Evolutionary conservation across 306 rosid species (phyloP).

Genomic region (Castanea crenata): DNA sequence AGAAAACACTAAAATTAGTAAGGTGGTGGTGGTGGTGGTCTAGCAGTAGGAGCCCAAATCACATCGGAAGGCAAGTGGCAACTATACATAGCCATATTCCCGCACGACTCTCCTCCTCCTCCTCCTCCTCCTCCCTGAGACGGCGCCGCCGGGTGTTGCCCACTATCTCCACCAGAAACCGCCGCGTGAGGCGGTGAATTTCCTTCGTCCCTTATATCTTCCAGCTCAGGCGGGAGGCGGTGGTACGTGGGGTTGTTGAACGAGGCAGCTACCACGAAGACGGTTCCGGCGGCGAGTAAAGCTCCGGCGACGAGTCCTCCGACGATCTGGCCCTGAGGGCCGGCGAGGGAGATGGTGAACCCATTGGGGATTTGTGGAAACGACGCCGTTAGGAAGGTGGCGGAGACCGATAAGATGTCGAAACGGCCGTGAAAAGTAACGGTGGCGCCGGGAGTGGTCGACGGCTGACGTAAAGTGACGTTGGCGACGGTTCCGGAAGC

Average conservation of each 20-base stretch:
- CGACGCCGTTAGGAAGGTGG: constrained; percentile 56
- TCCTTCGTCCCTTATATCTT: constrained; percentile 41
- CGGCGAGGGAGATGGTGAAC: constrained; percentile 81
- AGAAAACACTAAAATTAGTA: constrained; percentile 27
- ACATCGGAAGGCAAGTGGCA: constrained; percentile 69
- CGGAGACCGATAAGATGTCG: constrained; percentile 73
- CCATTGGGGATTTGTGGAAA: constrained; percentile 42
- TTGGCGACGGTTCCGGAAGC: constrained; percentile 82
- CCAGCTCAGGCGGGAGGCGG: constrained; percentile 67
- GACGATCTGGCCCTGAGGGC: constrained; percentile 94
- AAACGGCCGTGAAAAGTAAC: constrained; percentile 94
- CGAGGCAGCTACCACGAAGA: constrained; percentile 66
- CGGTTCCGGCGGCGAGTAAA: constrained; percentile 67
- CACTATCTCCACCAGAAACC: constrained; percentile 50
- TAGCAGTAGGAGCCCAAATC: constrained; percentile 80
- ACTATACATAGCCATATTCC: constrained; percentile 64
- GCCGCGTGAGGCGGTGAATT: constrained; percentile 35
- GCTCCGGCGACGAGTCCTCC: constrained; percentile 76
- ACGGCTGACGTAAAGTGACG: constrained; percentile 83
- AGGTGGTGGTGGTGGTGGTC: constrained; percentile 65
- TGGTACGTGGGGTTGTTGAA: constrained; percentile 74
- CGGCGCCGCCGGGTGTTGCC: constrained; percentile 37
- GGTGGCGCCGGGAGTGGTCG: constrained; percentile 64
- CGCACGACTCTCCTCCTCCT: constrained; percentile 43
- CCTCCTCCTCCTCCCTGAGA: neutral